phyloP scores from a whole-genome alignment of 352 stramenopile genomes.

The Globisporangium yorkense region DNA sequence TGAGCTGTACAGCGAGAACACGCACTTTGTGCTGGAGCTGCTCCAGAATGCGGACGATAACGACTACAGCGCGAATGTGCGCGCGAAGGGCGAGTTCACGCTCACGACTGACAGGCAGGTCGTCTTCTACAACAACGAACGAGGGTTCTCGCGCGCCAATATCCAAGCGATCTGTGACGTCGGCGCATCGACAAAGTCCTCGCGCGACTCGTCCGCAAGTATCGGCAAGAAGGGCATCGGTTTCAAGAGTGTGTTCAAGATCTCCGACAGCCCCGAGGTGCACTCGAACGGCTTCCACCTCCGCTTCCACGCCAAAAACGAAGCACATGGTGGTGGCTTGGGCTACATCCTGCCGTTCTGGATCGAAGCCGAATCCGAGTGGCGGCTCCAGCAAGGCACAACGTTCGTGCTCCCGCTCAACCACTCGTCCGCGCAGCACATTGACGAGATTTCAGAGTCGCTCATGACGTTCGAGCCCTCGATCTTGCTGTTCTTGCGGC shows the following conservation, averaged over 20 bases:
- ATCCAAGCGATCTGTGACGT: slow-evolving; percentile 85
- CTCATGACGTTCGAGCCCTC: slow-evolving; percentile 70
- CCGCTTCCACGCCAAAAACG: slow-evolving; percentile 61
- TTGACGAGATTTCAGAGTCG: slow-evolving; percentile 54
- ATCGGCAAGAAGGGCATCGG: slow-evolving; percentile 90
- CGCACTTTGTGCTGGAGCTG: slow-evolving; percentile 86
- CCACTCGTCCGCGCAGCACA: slow-evolving; percentile 26
- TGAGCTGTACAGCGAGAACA: slow-evolving; percentile 83
- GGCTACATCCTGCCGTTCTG: slow-evolving; percentile 82
- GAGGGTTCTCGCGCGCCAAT: slow-evolving; percentile 66
- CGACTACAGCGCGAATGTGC: slow-evolving; percentile 30
- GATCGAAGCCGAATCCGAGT: slow-evolving; percentile 42
- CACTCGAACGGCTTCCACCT: slow-evolving; percentile 88
- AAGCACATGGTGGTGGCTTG: slow-evolving; percentile 33
- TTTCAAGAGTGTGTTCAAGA: slow-evolving; percentile 91
- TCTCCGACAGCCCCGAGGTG: slow-evolving; percentile 75
- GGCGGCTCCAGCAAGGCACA: slow-evolving; percentile 40
- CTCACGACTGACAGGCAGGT: slow-evolving; percentile 43
- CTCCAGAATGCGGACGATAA: slow-evolving; percentile 89
- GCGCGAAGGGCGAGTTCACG: slow-evolving; percentile 56
- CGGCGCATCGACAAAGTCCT: slow-evolving; percentile 70
- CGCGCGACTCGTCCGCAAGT: slow-evolving; percentile 26
- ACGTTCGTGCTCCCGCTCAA: slow-evolving; percentile 79
- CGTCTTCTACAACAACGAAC: slow-evolving; percentile 84
- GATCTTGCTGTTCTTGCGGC: slow-evolving; percentile 71